Conservation (phyloP, 2,329 filamentous ascomycete genomes). For the Pestalotiopsis sp. region DNA sequence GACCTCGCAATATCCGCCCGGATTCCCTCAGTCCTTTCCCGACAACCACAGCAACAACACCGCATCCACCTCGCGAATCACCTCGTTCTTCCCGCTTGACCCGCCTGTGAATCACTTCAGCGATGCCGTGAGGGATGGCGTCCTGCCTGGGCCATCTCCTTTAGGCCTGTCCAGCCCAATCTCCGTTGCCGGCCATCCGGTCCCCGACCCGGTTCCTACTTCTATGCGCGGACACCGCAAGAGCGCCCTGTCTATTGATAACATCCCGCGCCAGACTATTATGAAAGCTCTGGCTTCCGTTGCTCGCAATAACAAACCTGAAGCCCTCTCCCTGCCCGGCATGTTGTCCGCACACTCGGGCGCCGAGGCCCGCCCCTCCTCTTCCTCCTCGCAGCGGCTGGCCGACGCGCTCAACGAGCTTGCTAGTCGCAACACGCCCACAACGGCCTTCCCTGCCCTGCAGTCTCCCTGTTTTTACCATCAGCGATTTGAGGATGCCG, state of each 20-base stretch:
- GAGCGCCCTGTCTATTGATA: slow-evolving; percentile 62
- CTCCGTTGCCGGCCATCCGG: slow-evolving; percentile 13
- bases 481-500: slow-evolving; percentile 92
- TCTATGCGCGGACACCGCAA: slow-evolving; percentile 43
- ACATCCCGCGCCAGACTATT: slow-evolving; percentile 76
- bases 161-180: slow-evolving; percentile 26
- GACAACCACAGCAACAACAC: slow-evolving; percentile 10
- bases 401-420: slow-evolving; percentile 62
- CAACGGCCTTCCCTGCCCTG: slow-evolving; percentile 65
- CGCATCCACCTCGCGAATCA: slow-evolving; percentile 18
- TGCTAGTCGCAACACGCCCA: slow-evolving; percentile 45
- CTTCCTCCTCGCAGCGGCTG: slow-evolving; percentile 61
- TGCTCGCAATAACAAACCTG: slow-evolving; percentile 61
- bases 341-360: slow-evolving; percentile 54
- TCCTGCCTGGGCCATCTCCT: slow-evolving; percentile 24
- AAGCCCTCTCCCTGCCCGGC: slow-evolving; percentile 63
- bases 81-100: slow-evolving; percentile 10
- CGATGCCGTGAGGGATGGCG: slow-evolving; percentile 26
- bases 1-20: slow-evolving; percentile 16
- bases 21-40: slow-evolving; percentile 4
- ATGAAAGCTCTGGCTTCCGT: slow-evolving; percentile 79
- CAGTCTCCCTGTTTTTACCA: slow-evolving; percentile 98
- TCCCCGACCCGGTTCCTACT: slow-evolving; percentile 26
- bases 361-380: slow-evolving; percentile 39
- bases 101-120: slow-evolving; percentile 16